Percentiles rank a stretch among this genome's conserved stretches.
These are phyloP conservation scores for Cladophialophora carrionii DNA, from an alignment of 2,329 filamentous ascomycete genomes.

Conservation along the genomic window DNA sequence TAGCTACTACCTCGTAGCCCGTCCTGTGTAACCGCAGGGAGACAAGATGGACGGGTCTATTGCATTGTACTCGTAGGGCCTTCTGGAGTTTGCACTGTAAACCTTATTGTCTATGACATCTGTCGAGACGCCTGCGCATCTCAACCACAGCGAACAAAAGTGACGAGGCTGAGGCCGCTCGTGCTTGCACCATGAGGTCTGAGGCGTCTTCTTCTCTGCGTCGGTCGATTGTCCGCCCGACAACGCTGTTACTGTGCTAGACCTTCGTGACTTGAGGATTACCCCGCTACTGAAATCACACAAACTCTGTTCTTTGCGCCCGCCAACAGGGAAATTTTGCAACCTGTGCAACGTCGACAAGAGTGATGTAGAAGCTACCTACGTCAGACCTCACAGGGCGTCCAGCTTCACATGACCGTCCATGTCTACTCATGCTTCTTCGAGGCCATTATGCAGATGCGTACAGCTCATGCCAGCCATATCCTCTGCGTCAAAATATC, in stretches of 20 bases:
- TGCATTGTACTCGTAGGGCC: neutral
- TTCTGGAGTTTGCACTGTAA: neutral
- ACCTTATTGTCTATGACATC: neutral
- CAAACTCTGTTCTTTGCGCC: slow-evolving; percentile 8
- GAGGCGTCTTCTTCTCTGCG: neutral
- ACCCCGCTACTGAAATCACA: slow-evolving; percentile 5
- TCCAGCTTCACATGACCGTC: neutral
- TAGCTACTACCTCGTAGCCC: neutral
- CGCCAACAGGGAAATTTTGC: no score
- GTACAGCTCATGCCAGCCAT: neutral
- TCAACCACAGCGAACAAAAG: no score
- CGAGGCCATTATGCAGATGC: neutral
- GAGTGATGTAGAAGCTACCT: neutral
- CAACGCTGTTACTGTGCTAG: neutral
- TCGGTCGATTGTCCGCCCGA: neutral
- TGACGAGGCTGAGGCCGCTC: neutral
- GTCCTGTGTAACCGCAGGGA: neutral
- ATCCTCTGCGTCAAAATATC: neutral
- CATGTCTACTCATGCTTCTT: neutral
- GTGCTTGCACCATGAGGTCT: neutral
- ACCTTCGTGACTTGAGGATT: neutral
- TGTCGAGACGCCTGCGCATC: neutral
- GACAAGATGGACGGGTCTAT: neutral
- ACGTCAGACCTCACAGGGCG: neutral
- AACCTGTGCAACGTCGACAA: neutral